phyloP scores from a whole-genome alignment of 352 stramenopile species.

The Phytopythium mirpurense region DNA sequence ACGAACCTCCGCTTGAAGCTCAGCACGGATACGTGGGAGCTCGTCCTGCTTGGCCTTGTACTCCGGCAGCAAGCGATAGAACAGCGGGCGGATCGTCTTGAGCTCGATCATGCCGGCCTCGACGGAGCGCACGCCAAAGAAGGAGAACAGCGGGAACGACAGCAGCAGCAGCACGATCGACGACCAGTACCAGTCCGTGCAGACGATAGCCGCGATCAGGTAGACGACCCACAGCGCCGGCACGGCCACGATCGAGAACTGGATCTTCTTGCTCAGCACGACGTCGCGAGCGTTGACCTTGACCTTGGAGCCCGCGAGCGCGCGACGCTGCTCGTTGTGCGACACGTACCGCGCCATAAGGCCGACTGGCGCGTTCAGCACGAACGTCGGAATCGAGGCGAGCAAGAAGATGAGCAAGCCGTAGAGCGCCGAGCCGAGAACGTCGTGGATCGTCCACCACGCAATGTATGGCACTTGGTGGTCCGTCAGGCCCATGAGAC shows the following conservation, averaged over 20 bases:
- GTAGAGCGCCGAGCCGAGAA: slow-evolving; percentile 87
- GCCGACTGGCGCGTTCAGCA: slow-evolving; percentile 89
- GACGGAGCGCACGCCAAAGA: slow-evolving; percentile 83
- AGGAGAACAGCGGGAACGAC: slow-evolving; percentile 85
- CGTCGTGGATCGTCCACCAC: slow-evolving; percentile 85
- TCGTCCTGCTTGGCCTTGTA: slow-evolving; percentile 82
- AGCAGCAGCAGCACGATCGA: slow-evolving; percentile 73
- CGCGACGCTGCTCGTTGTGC: slow-evolving; percentile 74
- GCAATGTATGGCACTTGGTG: slow-evolving; percentile 88
- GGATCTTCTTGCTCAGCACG: slow-evolving; percentile 91
- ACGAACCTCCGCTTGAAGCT: slow-evolving; percentile 72
- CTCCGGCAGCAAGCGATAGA: slow-evolving; percentile 72
- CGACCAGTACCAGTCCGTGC: slow-evolving; percentile 86
- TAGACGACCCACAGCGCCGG: slow-evolving; percentile 87
- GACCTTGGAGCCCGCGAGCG: slow-evolving; percentile 84
- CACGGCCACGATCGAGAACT: slow-evolving; percentile 89
- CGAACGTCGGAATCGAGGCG: slow-evolving; percentile 88
- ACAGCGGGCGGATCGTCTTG: slow-evolving; percentile 79
- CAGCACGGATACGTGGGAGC: slow-evolving; percentile 51
- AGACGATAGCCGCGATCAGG: slow-evolving; percentile 65
- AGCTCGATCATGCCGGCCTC: slow-evolving; percentile 86
- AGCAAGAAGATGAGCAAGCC: slow-evolving; percentile 81
- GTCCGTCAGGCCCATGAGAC: slow-evolving; percentile 86
- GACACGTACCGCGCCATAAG: slow-evolving; percentile 79
- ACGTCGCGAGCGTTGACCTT: slow-evolving; percentile 90